phyloP scores from a whole-genome alignment of 495 filamentous ascomycete species.

The Aspergillus diversus region DNA sequence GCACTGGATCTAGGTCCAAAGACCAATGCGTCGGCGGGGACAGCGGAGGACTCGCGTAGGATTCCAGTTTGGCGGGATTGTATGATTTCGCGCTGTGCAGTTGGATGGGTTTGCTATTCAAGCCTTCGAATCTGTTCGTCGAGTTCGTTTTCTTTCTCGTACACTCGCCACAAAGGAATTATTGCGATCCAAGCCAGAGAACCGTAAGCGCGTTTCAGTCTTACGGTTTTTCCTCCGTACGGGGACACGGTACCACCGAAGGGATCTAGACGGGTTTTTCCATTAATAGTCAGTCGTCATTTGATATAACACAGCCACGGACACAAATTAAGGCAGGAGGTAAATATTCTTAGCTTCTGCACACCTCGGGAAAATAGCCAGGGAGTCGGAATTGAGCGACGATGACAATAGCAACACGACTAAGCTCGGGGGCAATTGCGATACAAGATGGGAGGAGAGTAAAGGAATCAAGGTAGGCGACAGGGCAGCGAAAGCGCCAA shows the following conservation, averaged over 20 bases:
- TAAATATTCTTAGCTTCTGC: not conserved
- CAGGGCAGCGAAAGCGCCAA: not conserved
- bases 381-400: conserved; percentile 1
- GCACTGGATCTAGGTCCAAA: conserved; percentile 43
- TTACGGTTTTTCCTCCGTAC: conserved; percentile 22
- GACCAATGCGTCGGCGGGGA: conserved; percentile 62
- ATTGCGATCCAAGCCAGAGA: conserved; percentile 18
- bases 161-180: conserved; percentile 9
- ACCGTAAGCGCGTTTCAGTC: conserved; percentile 25
- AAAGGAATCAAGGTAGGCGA: not conserved
- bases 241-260: conserved; percentile 20
- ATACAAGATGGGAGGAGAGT: not conserved
- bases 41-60: conserved; percentile 59
- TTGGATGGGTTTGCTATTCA: conserved; percentile 12
- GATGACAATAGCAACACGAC: not conserved
- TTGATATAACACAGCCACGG: not conserved
- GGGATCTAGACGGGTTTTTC: conserved; percentile 19
- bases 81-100: conserved; percentile 1
- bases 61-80: conserved; percentile 58
- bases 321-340: not conserved
- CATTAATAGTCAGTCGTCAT: conserved; percentile 14
- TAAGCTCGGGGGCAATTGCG: not conserved
- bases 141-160: conserved; percentile 7
- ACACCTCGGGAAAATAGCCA: not conserved
- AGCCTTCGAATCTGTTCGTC: not conserved